Evolutionary conservation across 2,329 filamentous ascomycete species (phyloP), one percentile per base, ranked within the genome.

Genomic region (Aspergillus persii): DNA sequence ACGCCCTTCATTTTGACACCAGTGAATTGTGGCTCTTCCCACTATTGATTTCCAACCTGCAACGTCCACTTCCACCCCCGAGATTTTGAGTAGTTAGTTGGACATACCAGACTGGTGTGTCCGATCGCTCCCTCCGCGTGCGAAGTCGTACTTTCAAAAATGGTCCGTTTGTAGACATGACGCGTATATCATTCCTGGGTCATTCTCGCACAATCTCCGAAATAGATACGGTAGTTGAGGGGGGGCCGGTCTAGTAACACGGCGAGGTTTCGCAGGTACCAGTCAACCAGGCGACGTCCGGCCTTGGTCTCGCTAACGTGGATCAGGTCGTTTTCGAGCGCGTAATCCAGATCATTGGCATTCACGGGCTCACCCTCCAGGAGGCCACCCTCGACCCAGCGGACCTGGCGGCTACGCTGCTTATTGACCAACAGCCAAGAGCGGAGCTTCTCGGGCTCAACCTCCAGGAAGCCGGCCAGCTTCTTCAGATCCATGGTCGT

Each of bases 401-500:
- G 89, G 68, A 96, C 86, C 81, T 99, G 95, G 82, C 96, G 90
- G 76, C 91, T 97, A 74, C 95, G 90, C 84, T 99, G 95, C 87
- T 99, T 99, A 84, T 96, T 98, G 65, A 99, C 92, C 64, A 99
- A 81, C 62, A 99, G 83, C 90, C 92, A 96, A 61, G 90, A 90
- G 69, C 95, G 89, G 66, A 99, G 85, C 81, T 96, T 92, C 78
- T 98, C 95, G n/a, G 94, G 89, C 79, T 96, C 89, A 60, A 97
- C 92, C 71, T 98, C 95, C 57, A 99, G 85, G 86, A 99, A 99
- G 61, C 93, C 93, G 62, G 95, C 92, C 62, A 99, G 88, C 83
- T 99, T 99, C 83, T 94, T 95, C 64, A 99, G 84, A 73, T 99
- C 95, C 94, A 99, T 98, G 68, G 95, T 99, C 50, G 95, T 98